Base-by-base conservation (phyloP, 1,284 basidiomycete genomes). In the Puccinia brachypodii region DNA sequence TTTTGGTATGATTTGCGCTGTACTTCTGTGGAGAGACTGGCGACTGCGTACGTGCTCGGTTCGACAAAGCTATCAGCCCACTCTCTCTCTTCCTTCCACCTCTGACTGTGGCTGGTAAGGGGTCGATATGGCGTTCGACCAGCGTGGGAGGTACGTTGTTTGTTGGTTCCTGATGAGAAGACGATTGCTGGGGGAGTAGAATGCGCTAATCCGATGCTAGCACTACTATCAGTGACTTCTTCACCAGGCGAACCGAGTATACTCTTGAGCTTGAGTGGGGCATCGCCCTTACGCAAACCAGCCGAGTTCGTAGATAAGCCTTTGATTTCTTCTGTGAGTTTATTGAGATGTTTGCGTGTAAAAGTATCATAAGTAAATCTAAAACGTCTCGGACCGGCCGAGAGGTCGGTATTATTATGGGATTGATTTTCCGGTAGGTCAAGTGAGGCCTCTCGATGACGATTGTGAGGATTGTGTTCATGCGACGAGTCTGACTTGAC, bases 341-440 rank as follows among this genome's bases (percentile, higher is more conserved):
- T 94, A 0, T 93, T 94, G 71, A 98, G 90, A 86, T 96, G 94
- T 62, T 96, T 93, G 50, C 94, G 91, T 1, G 95, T 97, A 85
- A 93, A 94, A 0, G 95, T 96, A 87, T 98, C 95, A 86, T 96
- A 96, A 83, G 93, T 91, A 83, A 94, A 93, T 84, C 94, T 92
- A 88, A 97, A 97, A 44, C 96, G 69, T 11, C 56, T 31, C 31
- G 72, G 71, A 47, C 44, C 60, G n/a, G 42, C 33, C 11, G 53
- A 58, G 33, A 38, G 22, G 42, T 76, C 47, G 9, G 58, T 58
- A n/a, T 74, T 56, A 4, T 74, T 47, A 28, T 19, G 4, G 28
- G 79, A 50, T 50, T 60, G 79, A 66, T 40, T 64, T n/a, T 62
- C n/a, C 16, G 42, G 47, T 66, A 56, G 31, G 53, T 40, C n/a